Evolutionary conservation across 1,284 basidiomycete genomes (phyloP).

Genomic region (Cutaneotrichosporon daszewskae): DNA sequence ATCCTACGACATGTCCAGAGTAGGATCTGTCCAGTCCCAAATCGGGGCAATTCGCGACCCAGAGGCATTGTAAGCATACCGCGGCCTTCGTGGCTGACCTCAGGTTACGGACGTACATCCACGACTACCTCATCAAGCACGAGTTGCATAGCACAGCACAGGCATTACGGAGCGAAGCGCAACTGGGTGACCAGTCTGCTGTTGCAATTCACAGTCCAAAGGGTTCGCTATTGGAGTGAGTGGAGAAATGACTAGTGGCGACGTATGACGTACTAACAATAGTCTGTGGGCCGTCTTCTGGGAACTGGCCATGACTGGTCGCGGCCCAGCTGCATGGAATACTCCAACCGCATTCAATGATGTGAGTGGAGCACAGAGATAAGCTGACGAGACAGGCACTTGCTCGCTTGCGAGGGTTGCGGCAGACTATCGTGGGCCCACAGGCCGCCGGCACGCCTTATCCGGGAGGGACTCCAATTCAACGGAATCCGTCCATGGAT

Average conservation of each 20-base stretch:
- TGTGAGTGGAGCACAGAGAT: slow-evolving; percentile 28
- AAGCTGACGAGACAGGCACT: slow-evolving; percentile 31
- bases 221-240: slow-evolving; percentile 47
- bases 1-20: slow-evolving; percentile 33
- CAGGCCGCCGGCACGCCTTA: slow-evolving; percentile 13
- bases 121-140: slow-evolving; percentile 44
- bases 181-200: slow-evolving; percentile 32
- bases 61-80: slow-evolving; percentile 35
- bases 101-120: slow-evolving; percentile 43
- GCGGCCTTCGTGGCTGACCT: slow-evolving; percentile 8
- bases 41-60: slow-evolving; percentile 22
- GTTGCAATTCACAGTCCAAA: slow-evolving; percentile 46
- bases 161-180: slow-evolving; percentile 40
- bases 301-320: slow-evolving; percentile 47
- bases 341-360: slow-evolving; percentile 43
- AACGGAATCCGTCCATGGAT: slow-evolving; percentile 5
- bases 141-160: slow-evolving; percentile 34
- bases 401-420: slow-evolving; percentile 26
- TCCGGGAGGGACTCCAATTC: no score
- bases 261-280: slow-evolving; percentile 3
- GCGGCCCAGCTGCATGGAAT: slow-evolving; percentile 38
- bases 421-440: slow-evolving; percentile 12
- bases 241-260: background rate
- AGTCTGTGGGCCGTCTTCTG: slow-evolving; percentile 49
- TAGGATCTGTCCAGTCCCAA: slow-evolving; percentile 27